Percentiles rank a stretch among this genome's conserved stretches.
Evolutionary conservation across 208 protist genomes (phyloP).

Genomic region (Leishmania turanica): DNA sequence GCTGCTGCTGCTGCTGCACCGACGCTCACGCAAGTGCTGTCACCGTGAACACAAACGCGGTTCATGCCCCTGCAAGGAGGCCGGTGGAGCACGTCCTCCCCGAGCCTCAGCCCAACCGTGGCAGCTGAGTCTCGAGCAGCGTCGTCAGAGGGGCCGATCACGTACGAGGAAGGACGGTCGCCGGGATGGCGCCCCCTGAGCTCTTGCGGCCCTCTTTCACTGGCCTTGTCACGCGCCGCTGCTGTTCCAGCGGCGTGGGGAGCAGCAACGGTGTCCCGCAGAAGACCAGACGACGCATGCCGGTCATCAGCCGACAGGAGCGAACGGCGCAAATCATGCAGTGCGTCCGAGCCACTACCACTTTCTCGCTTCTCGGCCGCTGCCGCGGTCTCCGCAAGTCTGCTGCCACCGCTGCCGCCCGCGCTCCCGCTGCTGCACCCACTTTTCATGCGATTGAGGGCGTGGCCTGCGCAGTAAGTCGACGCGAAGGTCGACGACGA

Average conservation of each 20-base stretch:
- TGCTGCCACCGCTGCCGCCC: background rate
- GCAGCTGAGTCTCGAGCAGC: background rate
- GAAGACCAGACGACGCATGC: background rate
- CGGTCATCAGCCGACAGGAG: background rate
- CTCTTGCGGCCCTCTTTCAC: background rate
- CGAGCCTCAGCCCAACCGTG: background rate
- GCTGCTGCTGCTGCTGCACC: background rate
- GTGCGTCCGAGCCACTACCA: background rate
- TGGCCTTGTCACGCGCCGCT: background rate
- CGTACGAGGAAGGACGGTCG: background rate
- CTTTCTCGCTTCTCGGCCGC: background rate
- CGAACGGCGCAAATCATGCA: background rate
- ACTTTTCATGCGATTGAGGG: background rate
- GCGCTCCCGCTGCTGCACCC: background rate
- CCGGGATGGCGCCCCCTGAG: background rate
- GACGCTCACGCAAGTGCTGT: background rate
- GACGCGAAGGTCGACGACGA: background rate
- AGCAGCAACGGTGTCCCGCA: too few relatives aligned
- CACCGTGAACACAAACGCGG: background rate
- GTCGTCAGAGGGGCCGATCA: background rate
- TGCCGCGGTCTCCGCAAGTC: background rate
- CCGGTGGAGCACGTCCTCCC: background rate
- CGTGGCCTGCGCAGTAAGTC: background rate
- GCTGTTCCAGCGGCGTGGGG: background rate
- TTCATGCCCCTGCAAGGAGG: background rate